phyloP scores from a whole-genome alignment of 768 basidiomycete species.

The Suillus spraguei region DNA sequence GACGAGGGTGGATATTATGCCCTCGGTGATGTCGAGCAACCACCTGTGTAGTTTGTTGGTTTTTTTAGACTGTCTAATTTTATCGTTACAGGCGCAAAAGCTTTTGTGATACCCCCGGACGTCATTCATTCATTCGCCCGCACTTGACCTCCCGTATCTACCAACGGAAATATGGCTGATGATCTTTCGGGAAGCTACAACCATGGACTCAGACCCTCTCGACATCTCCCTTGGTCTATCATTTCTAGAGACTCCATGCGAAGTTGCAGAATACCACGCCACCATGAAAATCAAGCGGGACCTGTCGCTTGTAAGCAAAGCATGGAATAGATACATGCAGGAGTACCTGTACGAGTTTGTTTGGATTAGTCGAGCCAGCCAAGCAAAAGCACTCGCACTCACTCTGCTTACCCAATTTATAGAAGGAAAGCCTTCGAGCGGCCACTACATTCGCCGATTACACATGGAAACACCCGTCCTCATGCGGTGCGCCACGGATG shows the following conservation, averaged over 20 bases:
- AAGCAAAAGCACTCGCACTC: constrained; percentile 49
- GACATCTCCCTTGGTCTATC: constrained; percentile 54
- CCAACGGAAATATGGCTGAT: constrained; percentile 70
- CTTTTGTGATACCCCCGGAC: constrained; percentile 11
- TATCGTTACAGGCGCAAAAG: constrained; percentile 12
- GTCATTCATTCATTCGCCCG: constrained; percentile 30
- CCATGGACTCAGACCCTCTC: constrained; percentile 45
- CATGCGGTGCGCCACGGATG: constrained; percentile 65
- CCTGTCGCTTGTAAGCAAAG: constrained; percentile 55
- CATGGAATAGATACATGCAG: constrained; percentile 57
- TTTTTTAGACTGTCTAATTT: neutral
- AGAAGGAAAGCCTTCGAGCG: constrained; percentile 38
- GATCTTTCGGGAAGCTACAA: constrained; percentile 61
- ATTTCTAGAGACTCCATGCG: constrained; percentile 53
- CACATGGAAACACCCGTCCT: constrained; percentile 70
- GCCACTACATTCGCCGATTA: constrained; percentile 58
- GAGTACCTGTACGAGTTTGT: constrained; percentile 67
- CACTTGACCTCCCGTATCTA: constrained; percentile 44
- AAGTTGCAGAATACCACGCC: constrained; percentile 46
- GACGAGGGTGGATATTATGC: neutral
- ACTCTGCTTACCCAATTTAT: constrained; percentile 47
- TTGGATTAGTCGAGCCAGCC: constrained; percentile 61
- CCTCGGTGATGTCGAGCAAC: neutral
- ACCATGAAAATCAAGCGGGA: constrained; percentile 51
- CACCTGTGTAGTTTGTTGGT: neutral